Base-by-base conservation (phyloP, 106 monocot genomes). In the Allium sativum region DNA sequence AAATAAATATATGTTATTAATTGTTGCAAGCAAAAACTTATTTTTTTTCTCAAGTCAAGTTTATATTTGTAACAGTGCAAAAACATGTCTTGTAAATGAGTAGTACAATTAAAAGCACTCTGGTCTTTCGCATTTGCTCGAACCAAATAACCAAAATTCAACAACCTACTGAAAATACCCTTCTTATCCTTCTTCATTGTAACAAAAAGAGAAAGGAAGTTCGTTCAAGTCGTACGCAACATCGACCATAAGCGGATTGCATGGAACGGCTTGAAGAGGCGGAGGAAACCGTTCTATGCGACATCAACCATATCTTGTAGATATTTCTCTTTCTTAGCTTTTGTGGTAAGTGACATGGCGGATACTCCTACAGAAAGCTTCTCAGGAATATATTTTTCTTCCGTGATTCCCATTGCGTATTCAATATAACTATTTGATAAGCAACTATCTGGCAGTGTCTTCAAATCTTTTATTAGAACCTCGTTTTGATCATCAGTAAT, bases 111-210 rank as follows among this genome's bases (percentile, higher is more conserved):
- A n/a, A n/a, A n/a, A n/a, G n/a, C n/a, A n/a, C n/a, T n/a, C n/a
- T n/a, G n/a, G n/a, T n/a, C n/a, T n/a, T n/a, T n/a, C n/a, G n/a
- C n/a, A n/a, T n/a, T n/a, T n/a, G n/a, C n/a, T n/a, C 57, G 48
- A 60, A 74, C 15, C n/a, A 14, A 42, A 12, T 6, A 14, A 40
- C 18, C 77, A 58, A 88, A 65, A 79, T 64, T 77, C 80, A 79
- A 83, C 7, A 83, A 48, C 52, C 88, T 79, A 74, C 91, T 80
- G 48, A 96, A 82, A 51, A 96, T 53, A 45, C 96, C 79, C 55
- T 88, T 91, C 82, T 85, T 96, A 52, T 84, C 84, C 65, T 96
- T 91, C 87, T 96, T 96, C 72, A 91, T 85, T 46, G 84, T 74
- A 68, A 70, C 77, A 55, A 91, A 90, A 11, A 96, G 73, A 47